Percentiles rank a stretch among this genome's conserved stretches.
Evolutionary conservation across 1,139 yeast species (phyloP).

Genomic region (Geotrichum fermentans): DNA sequence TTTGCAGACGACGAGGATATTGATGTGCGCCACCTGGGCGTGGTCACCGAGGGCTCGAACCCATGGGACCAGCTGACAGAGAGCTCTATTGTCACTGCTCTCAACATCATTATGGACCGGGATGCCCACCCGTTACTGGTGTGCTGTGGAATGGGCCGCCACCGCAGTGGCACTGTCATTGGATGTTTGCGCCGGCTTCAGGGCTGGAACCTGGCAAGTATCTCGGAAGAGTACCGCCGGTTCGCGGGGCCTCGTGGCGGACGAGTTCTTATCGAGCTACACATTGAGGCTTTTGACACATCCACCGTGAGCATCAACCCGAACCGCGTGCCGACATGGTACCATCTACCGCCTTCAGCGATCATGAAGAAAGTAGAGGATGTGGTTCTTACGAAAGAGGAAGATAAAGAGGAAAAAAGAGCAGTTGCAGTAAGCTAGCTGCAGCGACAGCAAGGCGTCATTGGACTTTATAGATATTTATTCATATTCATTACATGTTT

Average conservation of each 20-base stretch:
- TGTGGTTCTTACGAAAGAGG: background rate
- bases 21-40: conserved; percentile 52
- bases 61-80: conserved; percentile 98
- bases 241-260: conserved; percentile 94
- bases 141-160: conserved; percentile 98
- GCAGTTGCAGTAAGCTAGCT: background rate
- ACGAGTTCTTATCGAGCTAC: conserved; percentile 79
- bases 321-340: conserved; percentile 49
- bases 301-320: conserved; percentile 49
- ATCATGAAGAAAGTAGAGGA: background rate
- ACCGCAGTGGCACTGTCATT: conserved; percentile 90
- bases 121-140: conserved; percentile 79
- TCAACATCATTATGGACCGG: conserved; percentile 65
- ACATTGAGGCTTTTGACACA: conserved; percentile 79
- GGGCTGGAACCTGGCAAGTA: conserved; percentile 94
- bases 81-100: conserved; percentile 69
- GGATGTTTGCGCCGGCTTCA: conserved; percentile 88
- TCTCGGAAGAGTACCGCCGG: conserved; percentile 87
- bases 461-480: background rate
- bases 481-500: conserved; percentile 2
- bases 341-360: conserved; percentile 20
- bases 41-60: conserved; percentile 63
- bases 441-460: background rate
- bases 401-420: background rate
- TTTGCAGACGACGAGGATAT: conserved; percentile 72